Evolutionary conservation across 768 basidiomycete species (phyloP).

Genomic region (Phanerochaete carnosa): DNA sequence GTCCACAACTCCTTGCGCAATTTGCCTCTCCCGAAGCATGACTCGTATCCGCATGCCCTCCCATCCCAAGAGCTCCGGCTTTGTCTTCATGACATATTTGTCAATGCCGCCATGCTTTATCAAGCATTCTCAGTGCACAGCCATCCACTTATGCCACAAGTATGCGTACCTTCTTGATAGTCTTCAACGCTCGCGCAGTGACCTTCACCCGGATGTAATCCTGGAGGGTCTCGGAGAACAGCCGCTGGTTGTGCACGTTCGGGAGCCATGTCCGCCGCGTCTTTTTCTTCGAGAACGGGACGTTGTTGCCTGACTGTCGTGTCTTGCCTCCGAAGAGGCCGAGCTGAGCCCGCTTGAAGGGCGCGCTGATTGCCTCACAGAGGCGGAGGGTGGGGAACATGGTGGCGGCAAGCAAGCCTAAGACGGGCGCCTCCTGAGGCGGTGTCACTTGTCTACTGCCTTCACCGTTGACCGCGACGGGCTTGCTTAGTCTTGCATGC

Average conservation of each 20-base stretch:
- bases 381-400: conserved; percentile 35
- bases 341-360: conserved; percentile 77
- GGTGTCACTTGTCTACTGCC: neutral
- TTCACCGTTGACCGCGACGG: neutral
- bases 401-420: neutral
- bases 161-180: conserved; percentile 72
- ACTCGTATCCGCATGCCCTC: conserved; percentile 41
- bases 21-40: conserved; percentile 29
- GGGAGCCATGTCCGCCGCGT: conserved; percentile 87
- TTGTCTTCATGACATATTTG: conserved; percentile 41
- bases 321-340: conserved; percentile 83
- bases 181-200: conserved; percentile 72
- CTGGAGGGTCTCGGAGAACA: conserved; percentile 65
- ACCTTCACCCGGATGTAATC: conserved; percentile 61
- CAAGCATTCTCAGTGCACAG: neutral
- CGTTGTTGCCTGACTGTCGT: conserved; percentile 83
- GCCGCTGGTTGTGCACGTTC: conserved; percentile 75
- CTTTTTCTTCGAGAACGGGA: conserved; percentile 86
- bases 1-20: neutral
- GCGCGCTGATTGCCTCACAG: conserved; percentile 44
- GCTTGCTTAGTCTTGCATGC: neutral
- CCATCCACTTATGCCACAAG: neutral
- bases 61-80: conserved; percentile 34
- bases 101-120: conserved; percentile 32
- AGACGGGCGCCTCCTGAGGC: neutral